A percentile compares a stretch with the other conserved stretches of the same genome.
These are phyloP conservation scores for Russula virescens DNA, from an alignment of 768 basidiomycete species.

Conservation along the genomic window DNA sequence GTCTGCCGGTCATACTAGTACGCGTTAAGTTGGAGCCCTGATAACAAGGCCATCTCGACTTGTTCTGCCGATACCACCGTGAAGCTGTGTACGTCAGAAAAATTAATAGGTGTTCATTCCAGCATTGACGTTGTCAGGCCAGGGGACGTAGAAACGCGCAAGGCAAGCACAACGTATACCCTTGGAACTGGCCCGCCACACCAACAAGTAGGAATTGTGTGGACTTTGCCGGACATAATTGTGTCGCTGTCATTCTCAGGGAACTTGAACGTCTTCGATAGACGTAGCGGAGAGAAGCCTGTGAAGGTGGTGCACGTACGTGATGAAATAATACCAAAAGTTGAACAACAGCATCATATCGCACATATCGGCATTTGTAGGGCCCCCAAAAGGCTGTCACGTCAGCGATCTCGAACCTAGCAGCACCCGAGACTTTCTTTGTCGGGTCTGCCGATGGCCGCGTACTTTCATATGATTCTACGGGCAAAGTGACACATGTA, in stretches of 20 bases:
- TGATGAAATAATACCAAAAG: slow-evolving; percentile 2
- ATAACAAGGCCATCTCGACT: slow-evolving; percentile 68
- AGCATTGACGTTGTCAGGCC: not conserved
- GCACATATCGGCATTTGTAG: slow-evolving; percentile 33
- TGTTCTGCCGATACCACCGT: slow-evolving; percentile 85
- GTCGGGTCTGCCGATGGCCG: slow-evolving; percentile 80
- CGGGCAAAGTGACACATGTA: slow-evolving; percentile 42
- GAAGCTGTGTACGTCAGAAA: slow-evolving; percentile 57
- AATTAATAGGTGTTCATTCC: not conserved
- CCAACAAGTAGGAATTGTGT: slow-evolving; percentile 89
- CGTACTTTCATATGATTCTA: slow-evolving; percentile 53
- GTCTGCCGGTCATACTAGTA: slow-evolving; percentile 36
- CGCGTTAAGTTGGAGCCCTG: slow-evolving; percentile 75
- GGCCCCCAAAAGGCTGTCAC: slow-evolving; percentile 82
- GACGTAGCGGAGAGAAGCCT: slow-evolving; percentile 55
- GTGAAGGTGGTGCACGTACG: slow-evolving; percentile 56
- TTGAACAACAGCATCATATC: slow-evolving; percentile 1
- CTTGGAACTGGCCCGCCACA: slow-evolving; percentile 67
- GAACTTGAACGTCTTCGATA: slow-evolving; percentile 77
- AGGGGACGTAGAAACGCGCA: slow-evolving; percentile 81
- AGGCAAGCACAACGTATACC: slow-evolving; percentile 61
- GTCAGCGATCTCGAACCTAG: slow-evolving; percentile 38
- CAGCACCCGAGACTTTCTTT: slow-evolving; percentile 57
- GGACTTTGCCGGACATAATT: slow-evolving; percentile 64
- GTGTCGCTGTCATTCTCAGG: slow-evolving; percentile 83